Conservation (phyloP, 441 rosid genomes). For the Cnidoscolus chayamansa region DNA sequence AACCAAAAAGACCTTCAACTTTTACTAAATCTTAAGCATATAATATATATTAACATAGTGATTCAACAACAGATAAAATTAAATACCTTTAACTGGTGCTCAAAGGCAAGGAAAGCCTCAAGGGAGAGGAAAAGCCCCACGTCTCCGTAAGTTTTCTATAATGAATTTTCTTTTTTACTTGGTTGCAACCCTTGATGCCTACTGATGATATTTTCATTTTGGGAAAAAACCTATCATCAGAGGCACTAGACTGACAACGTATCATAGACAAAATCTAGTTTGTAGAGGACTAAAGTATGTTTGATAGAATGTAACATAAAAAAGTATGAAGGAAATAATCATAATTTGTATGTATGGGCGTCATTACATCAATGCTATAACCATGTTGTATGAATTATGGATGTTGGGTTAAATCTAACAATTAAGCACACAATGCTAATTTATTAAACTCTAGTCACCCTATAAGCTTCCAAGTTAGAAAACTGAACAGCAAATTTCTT, state of each 20-base stretch:
- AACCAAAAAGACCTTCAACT: neutral
- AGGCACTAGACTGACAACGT: neutral
- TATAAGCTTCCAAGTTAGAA: slow-evolving; percentile 8
- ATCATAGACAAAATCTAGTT: neutral
- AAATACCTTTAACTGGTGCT: neutral
- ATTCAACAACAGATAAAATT: neutral
- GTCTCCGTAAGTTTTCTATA: neutral
- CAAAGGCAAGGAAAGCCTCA: neutral
- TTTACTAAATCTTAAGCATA: neutral
- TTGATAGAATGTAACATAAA: neutral
- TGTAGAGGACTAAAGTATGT: neutral
- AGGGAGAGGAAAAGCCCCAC: neutral
- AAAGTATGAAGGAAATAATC: neutral
- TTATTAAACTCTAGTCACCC: neutral
- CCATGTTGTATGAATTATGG: neutral
- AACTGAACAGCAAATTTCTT: neutral
- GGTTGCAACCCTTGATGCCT: neutral
- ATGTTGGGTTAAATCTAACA: neutral
- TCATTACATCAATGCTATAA: neutral
- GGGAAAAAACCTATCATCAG: neutral
- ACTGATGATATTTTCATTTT: neutral
- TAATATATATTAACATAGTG: neutral
- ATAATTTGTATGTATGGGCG: neutral
- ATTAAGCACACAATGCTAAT: neutral
- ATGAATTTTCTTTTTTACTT: neutral